Evolutionary conservation across 2,329 filamentous ascomycete species (phyloP).

Genomic region (Neopestalotiopsis sp.): DNA sequence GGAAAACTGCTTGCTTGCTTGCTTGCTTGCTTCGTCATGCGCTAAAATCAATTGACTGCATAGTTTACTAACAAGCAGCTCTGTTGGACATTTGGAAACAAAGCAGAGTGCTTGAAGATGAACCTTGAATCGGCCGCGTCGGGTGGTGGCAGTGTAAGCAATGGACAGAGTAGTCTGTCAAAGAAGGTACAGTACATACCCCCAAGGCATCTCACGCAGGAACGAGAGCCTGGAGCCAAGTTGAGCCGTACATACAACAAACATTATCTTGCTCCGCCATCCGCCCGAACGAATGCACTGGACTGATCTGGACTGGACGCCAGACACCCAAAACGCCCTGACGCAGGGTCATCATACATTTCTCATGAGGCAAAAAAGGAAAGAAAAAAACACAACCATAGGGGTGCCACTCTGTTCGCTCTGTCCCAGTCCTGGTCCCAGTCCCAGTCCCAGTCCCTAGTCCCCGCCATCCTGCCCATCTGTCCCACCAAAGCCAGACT

Average conservation of each 20-base stretch:
- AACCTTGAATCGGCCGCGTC: no score
- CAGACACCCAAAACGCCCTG: no score
- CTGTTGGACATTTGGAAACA: no score
- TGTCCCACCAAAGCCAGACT: slow-evolving; percentile 17
- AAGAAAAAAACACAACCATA: neutral
- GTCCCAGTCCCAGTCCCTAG: neutral
- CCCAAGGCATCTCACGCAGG: neutral
- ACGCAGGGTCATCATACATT: slow-evolving; percentile 8
- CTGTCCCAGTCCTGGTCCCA: neutral
- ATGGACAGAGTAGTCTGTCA: no score
- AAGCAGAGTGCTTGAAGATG: no score
- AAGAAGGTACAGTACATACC: no score
- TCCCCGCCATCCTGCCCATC: slow-evolving; percentile 13
- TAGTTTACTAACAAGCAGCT: no score
- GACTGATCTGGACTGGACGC: neutral
- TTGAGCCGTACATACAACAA: neutral
- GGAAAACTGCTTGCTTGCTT: no score
- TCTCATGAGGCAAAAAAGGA: slow-evolving; percentile 12
- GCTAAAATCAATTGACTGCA: no score
- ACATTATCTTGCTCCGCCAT: neutral
- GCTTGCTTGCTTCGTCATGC: no score
- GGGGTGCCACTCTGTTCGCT: slow-evolving; percentile 1
- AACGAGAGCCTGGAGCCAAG: neutral
- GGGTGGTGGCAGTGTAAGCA: no score
- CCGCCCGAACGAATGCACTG: neutral